Percentiles rank a stretch among this genome's conserved stretches.
Evolutionary conservation across 352 stramenopile species (phyloP).

Genomic region (Lagenidium giganteum): DNA sequence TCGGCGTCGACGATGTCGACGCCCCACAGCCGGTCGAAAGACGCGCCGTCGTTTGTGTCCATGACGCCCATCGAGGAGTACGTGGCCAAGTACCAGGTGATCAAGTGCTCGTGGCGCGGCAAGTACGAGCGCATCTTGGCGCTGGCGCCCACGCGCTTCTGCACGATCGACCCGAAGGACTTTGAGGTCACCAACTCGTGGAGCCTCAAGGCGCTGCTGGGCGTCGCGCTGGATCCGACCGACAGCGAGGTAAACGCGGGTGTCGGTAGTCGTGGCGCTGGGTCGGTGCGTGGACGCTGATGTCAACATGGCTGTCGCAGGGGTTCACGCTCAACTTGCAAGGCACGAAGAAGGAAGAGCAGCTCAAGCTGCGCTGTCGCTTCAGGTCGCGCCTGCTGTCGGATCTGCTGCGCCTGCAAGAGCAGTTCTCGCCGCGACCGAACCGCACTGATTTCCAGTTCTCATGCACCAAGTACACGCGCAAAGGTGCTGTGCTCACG

Average conservation of each 20-base stretch:
- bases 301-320: too few species aligned
- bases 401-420: constrained; percentile 69
- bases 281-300: too few species aligned
- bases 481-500: constrained; percentile 31
- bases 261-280: neutral
- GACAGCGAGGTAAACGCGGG: constrained; percentile 32
- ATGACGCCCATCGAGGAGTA: constrained; percentile 73
- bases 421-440: constrained; percentile 34
- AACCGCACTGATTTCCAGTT: constrained; percentile 29
- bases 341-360: constrained; percentile 80
- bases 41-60: constrained; percentile 28
- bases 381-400: constrained; percentile 74
- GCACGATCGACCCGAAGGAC: constrained; percentile 80
- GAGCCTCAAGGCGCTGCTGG: constrained; percentile 50
- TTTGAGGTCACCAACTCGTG: constrained; percentile 88
- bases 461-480: constrained; percentile 60
- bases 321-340: constrained; percentile 63
- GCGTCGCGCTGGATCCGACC: constrained; percentile 48
- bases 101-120: constrained; percentile 80
- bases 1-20: constrained; percentile 5
- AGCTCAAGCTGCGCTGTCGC: constrained; percentile 72
- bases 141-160: constrained; percentile 74
- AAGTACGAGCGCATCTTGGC: constrained; percentile 87
- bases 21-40: constrained; percentile 6
- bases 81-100: constrained; percentile 78